A percentile compares a stretch with the other conserved stretches of the same genome.
phyloP scores from a whole-genome alignment of 225 moss, liverwort and hornwort genomes.

The Antitrichia curtipendula region DNA sequence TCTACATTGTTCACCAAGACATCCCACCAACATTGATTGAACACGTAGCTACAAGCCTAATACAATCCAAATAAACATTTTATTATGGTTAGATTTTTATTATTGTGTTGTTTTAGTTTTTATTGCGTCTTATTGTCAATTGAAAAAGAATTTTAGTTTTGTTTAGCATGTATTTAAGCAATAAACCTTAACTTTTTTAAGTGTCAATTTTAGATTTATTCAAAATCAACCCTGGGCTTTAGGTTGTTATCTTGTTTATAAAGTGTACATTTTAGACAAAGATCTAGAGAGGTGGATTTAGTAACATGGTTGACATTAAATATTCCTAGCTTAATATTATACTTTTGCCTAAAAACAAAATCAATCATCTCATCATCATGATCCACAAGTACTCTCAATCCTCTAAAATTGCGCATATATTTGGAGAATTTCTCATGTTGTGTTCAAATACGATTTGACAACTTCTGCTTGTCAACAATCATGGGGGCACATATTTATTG shows the following conservation, averaged over 20 bases:
- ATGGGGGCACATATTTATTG: neutral
- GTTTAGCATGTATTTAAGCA: neutral
- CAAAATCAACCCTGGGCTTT: neutral
- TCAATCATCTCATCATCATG: too few relatives aligned
- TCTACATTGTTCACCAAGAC: too few relatives aligned
- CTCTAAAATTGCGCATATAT: neutral
- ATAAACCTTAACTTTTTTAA: neutral
- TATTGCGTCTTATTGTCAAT: neutral
- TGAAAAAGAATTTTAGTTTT: fast-evolving
- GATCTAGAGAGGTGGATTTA: neutral
- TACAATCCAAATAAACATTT: too few relatives aligned
- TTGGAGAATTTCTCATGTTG: neutral
- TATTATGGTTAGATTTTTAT: neutral
- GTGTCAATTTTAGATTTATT: neutral
- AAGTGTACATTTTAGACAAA: neutral
- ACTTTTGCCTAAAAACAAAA: neutral
- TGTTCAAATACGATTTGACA: neutral
- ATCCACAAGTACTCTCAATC: neutral
- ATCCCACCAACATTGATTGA: neutral
- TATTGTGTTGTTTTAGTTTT: neutral
- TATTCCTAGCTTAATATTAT: neutral
- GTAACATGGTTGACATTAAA: neutral
- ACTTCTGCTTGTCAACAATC: neutral
- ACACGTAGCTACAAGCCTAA: too few relatives aligned
- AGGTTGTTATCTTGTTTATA: neutral